Base-by-base conservation (phyloP, 2,329 filamentous ascomycete genomes). In the Falciphora oryzae region DNA sequence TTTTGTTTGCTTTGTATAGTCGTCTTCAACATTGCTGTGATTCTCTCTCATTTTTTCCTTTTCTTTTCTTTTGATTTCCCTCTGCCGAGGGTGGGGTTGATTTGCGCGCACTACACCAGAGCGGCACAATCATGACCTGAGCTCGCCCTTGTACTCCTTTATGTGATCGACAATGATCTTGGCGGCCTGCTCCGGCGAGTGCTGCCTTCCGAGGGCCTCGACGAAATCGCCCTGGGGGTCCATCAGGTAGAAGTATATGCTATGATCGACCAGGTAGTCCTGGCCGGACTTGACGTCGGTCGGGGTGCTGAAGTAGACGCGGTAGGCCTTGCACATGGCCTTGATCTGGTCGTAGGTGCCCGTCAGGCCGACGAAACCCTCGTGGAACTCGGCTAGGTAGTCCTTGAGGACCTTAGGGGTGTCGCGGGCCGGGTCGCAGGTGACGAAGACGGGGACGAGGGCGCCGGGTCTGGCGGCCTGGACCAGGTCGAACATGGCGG, bases 171-270 rank as follows among this genome's bases (percentile, higher is more conserved):
- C 77, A 64, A 99, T 97, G 65, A 97, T 81, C 77, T 88, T 88
- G 8, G 93, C 91, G 1, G 89, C 95, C 72, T 92, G 86, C 67
- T 95, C 89, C 1, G 94, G 92, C 57, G 92, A 96, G 78, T 98
- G 93, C 78, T 99, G 95, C 67, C 95, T 84, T 25, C 95, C 95
- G 73, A 99, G 88, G 16, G 93, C 96, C 80, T 99, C 96, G 32
- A 99, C 94, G 76, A 99, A 99, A 76, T 99, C 93, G 27, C 94
- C 94, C 71, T 98, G 93, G 0, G 95, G 95, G 75, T 98, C 95
- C 95, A 99, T 99, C 70, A 99, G 80, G 77, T 99, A 99, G 73
- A 99, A 99, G 82, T 99, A 99, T 71, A 99, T 99, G 77, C 93
- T 97, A 80, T 99, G 95, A 76, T 99, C 95, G 16, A 99, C 95